These are phyloP conservation scores for Salvia miltiorrhiza DNA, from an alignment of 257 asterid species.

Conservation along the genomic window DNA sequence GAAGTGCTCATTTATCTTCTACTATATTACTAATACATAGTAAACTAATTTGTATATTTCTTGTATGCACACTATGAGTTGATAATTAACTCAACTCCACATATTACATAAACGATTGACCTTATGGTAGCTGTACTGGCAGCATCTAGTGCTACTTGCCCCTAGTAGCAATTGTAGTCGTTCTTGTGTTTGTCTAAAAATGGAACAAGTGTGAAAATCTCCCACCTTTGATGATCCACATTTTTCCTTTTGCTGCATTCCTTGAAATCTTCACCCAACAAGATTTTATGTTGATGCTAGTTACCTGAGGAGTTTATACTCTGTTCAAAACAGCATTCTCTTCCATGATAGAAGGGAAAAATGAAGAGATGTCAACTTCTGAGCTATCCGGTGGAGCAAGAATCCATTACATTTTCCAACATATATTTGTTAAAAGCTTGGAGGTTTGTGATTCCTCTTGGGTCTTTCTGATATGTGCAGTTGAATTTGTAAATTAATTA, in stretches of 20 bases:
- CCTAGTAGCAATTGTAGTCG: neutral
- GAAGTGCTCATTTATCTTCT: neutral
- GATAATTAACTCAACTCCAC: neutral
- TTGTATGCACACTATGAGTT: neutral
- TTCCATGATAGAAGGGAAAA: conserved; percentile 92
- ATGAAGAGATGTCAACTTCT: conserved; percentile 93
- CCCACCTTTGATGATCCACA: neutral
- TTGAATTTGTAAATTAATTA: neutral
- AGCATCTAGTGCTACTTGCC: neutral
- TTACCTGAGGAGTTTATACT: neutral
- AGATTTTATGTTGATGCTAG: neutral
- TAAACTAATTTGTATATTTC: neutral
- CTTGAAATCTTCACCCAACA: neutral
- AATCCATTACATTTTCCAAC: conserved; percentile 94
- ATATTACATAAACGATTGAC: neutral
- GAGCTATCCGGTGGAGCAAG: conserved; percentile 99
- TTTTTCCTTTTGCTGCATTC: neutral
- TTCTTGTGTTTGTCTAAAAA: neutral
- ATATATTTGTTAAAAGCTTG: conserved; percentile 87
- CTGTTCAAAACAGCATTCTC: conserved; percentile 76
- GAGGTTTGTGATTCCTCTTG: conserved; percentile 57
- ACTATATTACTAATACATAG: neutral
- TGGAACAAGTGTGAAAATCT: neutral
- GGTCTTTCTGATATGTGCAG: conserved; percentile 17
- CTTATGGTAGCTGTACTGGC: neutral